These are phyloP conservation scores for Phalaenopsis hybrid DNA, from an alignment of 116 monocot species.

Conservation along the genomic window DNA sequence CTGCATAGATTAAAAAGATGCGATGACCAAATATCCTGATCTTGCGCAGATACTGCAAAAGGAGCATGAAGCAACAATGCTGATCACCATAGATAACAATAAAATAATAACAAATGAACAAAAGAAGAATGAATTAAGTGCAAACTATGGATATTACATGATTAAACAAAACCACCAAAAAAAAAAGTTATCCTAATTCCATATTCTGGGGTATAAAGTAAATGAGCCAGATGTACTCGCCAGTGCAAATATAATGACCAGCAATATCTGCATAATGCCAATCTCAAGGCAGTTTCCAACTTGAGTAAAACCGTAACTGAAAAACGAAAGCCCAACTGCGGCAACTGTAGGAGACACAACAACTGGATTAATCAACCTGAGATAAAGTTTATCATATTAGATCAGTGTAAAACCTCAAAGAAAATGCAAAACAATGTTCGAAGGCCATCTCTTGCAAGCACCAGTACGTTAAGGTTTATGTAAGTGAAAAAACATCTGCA, in stretches of 20 bases:
- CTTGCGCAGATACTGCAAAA: slow-evolving; percentile 89
- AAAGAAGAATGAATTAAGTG: not conserved
- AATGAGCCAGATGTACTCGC: slow-evolving; percentile 35
- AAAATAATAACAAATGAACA: not conserved
- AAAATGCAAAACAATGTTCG: not conserved
- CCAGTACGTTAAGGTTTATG: not conserved
- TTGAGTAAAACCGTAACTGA: slow-evolving; percentile 88
- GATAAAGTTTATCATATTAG: slow-evolving; percentile 9
- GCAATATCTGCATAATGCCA: slow-evolving; percentile 74
- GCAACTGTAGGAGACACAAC: slow-evolving; percentile 90
- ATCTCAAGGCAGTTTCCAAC: slow-evolving; percentile 84
- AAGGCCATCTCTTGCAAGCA: not conserved
- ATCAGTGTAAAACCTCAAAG: not conserved
- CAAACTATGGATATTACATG: not conserved
- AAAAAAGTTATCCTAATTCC: not conserved
- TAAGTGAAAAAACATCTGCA: not conserved
- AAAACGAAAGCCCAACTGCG: slow-evolving; percentile 94
- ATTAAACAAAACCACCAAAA: not conserved
- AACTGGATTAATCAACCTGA: slow-evolving; percentile 92
- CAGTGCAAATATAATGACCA: slow-evolving; percentile 78
- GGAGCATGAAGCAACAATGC: slow-evolving; percentile 5
- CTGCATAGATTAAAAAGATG: slow-evolving; percentile 84
- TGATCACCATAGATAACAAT: not conserved
- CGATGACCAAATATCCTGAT: slow-evolving; percentile 85
- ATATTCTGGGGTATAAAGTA: not conserved